These are phyloP conservation scores for Aspergillus nomiae DNA, from an alignment of 2,329 filamentous ascomycete genomes.

Conservation along the genomic window DNA sequence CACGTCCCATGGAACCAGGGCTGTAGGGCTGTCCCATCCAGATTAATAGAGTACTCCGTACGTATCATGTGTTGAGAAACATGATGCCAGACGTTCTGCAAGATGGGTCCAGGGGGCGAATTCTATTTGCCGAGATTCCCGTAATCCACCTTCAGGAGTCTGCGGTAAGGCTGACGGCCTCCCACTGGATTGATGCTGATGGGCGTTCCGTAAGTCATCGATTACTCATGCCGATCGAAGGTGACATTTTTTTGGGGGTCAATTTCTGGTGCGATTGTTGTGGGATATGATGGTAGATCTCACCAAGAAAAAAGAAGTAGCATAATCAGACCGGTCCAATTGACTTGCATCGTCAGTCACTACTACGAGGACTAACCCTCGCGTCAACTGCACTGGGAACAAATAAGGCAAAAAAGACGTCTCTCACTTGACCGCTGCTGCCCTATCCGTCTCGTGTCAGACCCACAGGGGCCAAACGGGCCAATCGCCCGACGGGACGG, in stretches of 20 bases:
- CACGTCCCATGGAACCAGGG: conserved; percentile 1
- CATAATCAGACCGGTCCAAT: not conserved
- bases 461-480: conserved; percentile 4
- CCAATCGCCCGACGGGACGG: not conserved
- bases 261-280: not conserved
- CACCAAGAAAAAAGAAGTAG: not conserved
- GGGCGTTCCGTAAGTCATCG: not conserved
- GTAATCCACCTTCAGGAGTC: not conserved
- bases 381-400: not conserved
- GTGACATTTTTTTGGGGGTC: not conserved
- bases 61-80: not conserved
- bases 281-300: not conserved
- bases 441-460: conserved; percentile 14
- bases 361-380: not conserved
- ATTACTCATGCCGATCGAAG: not conserved
- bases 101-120: not conserved
- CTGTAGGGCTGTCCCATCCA: conserved; percentile 3
- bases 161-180: not conserved
- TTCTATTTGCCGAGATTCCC: not conserved
- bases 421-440: conserved; percentile 5
- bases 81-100: not conserved
- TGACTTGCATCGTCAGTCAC: not conserved
- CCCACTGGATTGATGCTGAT: not conserved
- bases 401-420: not conserved
- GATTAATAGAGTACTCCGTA: not conserved